phyloP scores from a whole-genome alignment of 371 early-diverging fungal species.

The Phascolomyces articulosus region DNA sequence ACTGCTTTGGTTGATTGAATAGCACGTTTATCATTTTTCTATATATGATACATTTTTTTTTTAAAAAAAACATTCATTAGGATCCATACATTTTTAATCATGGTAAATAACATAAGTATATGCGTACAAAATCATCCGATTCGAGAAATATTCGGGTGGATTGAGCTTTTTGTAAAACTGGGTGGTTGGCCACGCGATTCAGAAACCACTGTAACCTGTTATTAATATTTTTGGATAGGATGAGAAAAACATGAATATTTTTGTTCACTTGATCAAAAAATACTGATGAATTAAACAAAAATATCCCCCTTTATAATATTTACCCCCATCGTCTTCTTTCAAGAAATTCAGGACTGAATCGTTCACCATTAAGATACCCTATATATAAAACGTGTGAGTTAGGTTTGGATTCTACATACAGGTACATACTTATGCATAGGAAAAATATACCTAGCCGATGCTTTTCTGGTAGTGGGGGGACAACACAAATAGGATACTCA shows the following conservation, averaged over 20 bases:
- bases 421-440: neutral
- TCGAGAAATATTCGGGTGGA: slow-evolving; percentile 81
- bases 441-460: slow-evolving; percentile 73
- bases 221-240: neutral
- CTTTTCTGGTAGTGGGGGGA: slow-evolving; percentile 93
- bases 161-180: slow-evolving; percentile 71
- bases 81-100: too few species aligned
- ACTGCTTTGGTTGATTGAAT: slow-evolving; percentile 48
- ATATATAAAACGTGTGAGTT: slow-evolving; percentile 22
- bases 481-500: slow-evolving; percentile 79
- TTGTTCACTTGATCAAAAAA: neutral
- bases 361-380: slow-evolving; percentile 93
- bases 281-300: neutral
- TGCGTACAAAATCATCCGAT: slow-evolving; percentile 70
- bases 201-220: slow-evolving; percentile 79
- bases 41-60: too few species aligned
- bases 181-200: slow-evolving; percentile 82
- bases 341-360: slow-evolving; percentile 89
- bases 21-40: slow-evolving; percentile 36
- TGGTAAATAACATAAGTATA: neutral
- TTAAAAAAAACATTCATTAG: too few species aligned
- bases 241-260: neutral
- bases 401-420: neutral
- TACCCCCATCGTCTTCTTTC: slow-evolving; percentile 76
- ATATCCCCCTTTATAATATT: too few species aligned